Evolutionary conservation across 2,329 filamentous ascomycete species (phyloP).

Genomic region (Talaromyces atroroseus): DNA sequence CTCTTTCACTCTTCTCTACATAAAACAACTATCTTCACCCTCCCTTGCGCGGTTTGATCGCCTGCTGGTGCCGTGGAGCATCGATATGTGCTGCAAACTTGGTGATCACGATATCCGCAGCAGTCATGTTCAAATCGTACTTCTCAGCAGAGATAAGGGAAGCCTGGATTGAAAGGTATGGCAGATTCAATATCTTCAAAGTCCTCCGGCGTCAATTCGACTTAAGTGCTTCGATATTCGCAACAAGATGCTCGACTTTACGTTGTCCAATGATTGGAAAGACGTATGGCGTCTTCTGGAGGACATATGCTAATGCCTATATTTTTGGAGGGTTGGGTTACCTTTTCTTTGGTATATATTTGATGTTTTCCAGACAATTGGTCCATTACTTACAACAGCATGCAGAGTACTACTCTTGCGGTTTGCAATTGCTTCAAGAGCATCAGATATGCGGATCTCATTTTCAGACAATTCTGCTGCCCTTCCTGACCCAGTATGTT

Average conservation of each 20-base stretch:
- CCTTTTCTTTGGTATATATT: no score
- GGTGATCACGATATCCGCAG: neutral
- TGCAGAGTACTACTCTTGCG: constrained; percentile 9
- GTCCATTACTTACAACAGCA: neutral
- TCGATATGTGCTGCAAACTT: neutral
- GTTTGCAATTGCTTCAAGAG: constrained; percentile 19
- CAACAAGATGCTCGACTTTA: constrained; percentile 45
- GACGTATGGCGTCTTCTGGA: constrained; percentile 47
- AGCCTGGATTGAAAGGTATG: constrained; percentile 49
- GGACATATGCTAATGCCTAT: constrained; percentile 14
- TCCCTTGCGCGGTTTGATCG: neutral
- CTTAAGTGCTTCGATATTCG: constrained; percentile 51
- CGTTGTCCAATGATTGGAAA: constrained; percentile 48
- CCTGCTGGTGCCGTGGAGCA: neutral
- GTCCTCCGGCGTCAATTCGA: constrained; percentile 48
- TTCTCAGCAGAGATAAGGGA: constrained; percentile 32
- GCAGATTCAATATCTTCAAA: constrained; percentile 49
- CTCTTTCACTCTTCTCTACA: no score
- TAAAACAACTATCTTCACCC: neutral
- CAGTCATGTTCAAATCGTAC: neutral
- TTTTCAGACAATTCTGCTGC: constrained; percentile 14
- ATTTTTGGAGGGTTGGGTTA: no score
- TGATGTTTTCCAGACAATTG: neutral
- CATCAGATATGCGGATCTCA: constrained; percentile 15
- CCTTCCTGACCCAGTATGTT: constrained; percentile 19